phyloP scores from a whole-genome alignment of 2,329 filamentous ascomycete species.

The Neonectria magnoliae region DNA sequence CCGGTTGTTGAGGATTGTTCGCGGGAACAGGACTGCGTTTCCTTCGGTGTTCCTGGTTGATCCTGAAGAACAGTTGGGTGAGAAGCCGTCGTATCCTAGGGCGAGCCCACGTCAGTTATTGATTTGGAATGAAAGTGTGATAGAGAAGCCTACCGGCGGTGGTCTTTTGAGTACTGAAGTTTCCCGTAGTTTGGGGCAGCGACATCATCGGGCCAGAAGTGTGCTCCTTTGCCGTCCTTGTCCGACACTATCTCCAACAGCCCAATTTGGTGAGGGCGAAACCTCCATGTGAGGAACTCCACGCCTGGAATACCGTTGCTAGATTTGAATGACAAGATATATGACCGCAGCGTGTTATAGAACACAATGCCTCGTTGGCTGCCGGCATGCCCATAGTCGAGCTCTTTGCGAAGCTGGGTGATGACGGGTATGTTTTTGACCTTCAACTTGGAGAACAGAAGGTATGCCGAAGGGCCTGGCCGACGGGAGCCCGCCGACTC shows the following conservation, averaged over 20 bases:
- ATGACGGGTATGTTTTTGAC: conserved; percentile 23
- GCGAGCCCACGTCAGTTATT: background rate
- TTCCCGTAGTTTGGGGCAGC: background rate
- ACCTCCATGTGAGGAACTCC: conserved; percentile 26
- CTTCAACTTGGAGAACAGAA: conserved; percentile 21
- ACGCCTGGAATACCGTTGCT: background rate
- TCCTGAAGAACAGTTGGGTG: conserved; percentile 12
- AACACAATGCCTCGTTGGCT: conserved; percentile 28
- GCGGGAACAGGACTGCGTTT: background rate
- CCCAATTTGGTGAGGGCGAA: conserved; percentile 25
- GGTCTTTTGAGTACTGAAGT: conserved; percentile 26
- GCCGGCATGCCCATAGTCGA: conserved; percentile 29
- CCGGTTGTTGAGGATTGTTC: background rate
- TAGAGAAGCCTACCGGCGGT: conserved; percentile 3
- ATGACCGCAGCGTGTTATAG: conserved; percentile 21
- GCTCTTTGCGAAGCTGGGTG: conserved; percentile 27
- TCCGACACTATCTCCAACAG: conserved; percentile 29
- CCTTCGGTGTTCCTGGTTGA: conserved; percentile 15
- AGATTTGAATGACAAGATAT: conserved; percentile 22
- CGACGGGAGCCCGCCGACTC: background rate
- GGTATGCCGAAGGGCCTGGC: background rate
- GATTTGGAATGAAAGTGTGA: too few species aligned
- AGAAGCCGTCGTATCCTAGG: conserved; percentile 9
- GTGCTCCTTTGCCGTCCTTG: conserved; percentile 21
- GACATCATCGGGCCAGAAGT: conserved; percentile 33